Percentiles rank a stretch among this genome's conserved stretches.
Evolutionary conservation across 352 stramenopile species (phyloP).

Genomic region (Halophytophthora batemanensis): DNA sequence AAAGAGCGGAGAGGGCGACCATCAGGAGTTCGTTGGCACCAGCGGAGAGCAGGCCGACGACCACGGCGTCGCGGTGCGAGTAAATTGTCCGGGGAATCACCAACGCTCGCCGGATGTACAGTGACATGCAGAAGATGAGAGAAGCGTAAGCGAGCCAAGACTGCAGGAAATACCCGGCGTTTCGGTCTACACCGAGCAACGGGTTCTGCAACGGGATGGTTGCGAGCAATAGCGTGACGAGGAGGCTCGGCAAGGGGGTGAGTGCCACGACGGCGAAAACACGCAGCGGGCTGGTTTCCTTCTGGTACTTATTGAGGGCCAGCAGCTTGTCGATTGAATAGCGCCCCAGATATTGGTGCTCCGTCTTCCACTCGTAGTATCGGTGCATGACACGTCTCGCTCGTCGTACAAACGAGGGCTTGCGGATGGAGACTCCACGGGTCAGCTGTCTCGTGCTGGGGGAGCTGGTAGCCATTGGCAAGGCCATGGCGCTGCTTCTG

Average conservation of each 20-base stretch:
- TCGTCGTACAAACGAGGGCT: not conserved
- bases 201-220: slow-evolving; percentile 13
- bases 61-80: slow-evolving; percentile 1
- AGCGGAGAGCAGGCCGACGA: slow-evolving; percentile 11
- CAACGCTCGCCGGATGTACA: slow-evolving; percentile 14
- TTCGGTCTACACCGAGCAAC: not conserved
- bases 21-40: slow-evolving; percentile 9
- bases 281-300: slow-evolving; percentile 1
- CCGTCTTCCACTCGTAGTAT: slow-evolving; percentile 22
- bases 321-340: slow-evolving; percentile 30
- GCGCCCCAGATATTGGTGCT: slow-evolving; percentile 25
- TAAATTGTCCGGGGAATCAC: slow-evolving; percentile 9
- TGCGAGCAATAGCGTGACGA: not conserved
- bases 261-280: slow-evolving; percentile 14
- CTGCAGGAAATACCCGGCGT: slow-evolving; percentile 6
- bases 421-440: too few relatives aligned
- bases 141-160: slow-evolving; percentile 8
- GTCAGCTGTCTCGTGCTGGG: too few relatives aligned
- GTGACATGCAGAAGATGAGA: slow-evolving; percentile 6
- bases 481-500: too few relatives aligned
- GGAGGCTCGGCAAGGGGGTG: slow-evolving; percentile 1
- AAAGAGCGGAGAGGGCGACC: slow-evolving; percentile 5
- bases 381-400: slow-evolving; percentile 1
- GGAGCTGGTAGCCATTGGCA: too few relatives aligned
- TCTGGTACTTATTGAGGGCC: slow-evolving; percentile 20